A percentile compares a stretch with the other conserved stretches of the same genome.
These are phyloP conservation scores for Yarrowia sp. DNA, from an alignment of 805 yeast genomes.

Conservation along the genomic window DNA sequence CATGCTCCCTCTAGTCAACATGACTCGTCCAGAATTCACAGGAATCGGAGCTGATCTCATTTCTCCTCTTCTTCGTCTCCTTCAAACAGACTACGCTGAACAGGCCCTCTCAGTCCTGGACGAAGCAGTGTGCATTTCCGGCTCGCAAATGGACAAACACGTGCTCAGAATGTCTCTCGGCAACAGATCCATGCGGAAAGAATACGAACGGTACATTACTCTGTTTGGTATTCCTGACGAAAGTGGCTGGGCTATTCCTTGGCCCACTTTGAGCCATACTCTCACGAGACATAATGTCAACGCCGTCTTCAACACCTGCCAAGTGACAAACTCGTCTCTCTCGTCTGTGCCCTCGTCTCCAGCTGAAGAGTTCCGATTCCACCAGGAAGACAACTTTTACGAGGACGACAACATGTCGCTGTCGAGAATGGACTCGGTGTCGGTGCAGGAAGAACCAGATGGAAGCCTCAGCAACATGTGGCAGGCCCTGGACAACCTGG, in stretches of 20 bases:
- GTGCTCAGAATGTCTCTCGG: constrained; percentile 92
- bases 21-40: constrained; percentile 75
- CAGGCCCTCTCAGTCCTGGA: constrained; percentile 90
- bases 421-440: constrained; percentile 55
- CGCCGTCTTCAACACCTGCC: constrained; percentile 90
- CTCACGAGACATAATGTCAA: constrained; percentile 91
- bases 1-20: constrained; percentile 77
- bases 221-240: constrained; percentile 94
- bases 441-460: constrained; percentile 59
- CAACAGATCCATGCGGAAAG: constrained; percentile 74
- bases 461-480: constrained; percentile 88
- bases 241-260: constrained; percentile 96
- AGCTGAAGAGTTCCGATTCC: constrained; percentile 55
- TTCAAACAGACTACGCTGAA: constrained; percentile 85
- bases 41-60: constrained; percentile 96
- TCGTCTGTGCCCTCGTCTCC: constrained; percentile 29
- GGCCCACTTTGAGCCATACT: constrained; percentile 91
- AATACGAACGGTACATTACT: constrained; percentile 84
- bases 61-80: constrained; percentile 81
- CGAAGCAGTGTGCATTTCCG: constrained; percentile 82
- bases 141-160: constrained; percentile 88
- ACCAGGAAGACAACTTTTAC: constrained; percentile 64
- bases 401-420: constrained; percentile 46
- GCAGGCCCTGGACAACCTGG: constrained; percentile 89
- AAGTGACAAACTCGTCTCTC: constrained; percentile 47